Base-by-base conservation (phyloP, 768 basidiomycete species). In the Psilocybe cubensis region DNA sequence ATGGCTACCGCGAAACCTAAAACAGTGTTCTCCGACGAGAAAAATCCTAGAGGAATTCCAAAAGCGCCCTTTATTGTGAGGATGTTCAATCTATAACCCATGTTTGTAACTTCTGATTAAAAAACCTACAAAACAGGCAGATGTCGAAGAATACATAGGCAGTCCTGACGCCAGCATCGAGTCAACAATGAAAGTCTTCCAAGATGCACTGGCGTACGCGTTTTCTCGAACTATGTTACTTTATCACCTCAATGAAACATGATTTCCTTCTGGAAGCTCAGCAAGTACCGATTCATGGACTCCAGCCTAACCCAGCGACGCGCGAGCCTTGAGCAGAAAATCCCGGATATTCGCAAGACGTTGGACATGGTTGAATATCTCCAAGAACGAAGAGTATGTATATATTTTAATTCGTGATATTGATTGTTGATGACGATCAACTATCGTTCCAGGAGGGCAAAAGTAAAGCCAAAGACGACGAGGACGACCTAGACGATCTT, bases 251-350 rank as follows among this genome's bases (percentile, higher is more conserved):
- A 61, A 58, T 68, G 40, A 65, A 69, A 52, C 61, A 63, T 60
- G 59, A 52, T 61, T 57, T 45, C 64, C 55, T 59, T 64, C 64
- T 61, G 73, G 73, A 80, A 79, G 79, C 71, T 68, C 76, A 99
- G 96, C 65, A 98, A 99, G 80, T 98, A 99, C 79, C 90, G 92
- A 48, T 98, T 96, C 75, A 98, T 99, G 96, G 96, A 98, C 64
- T 76, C 85, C 14, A 95, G 86, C 68, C 78, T 96, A 47, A 77
- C 86, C 5, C 89, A 94, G 67, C 83, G 95, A 44, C 81, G 90
- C 52, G 81, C 81, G 50, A 85, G 89, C 17, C 79, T 98, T 4
- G 90, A 95, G 64, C 91, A 93, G 59, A 98, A 99, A 80, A 95
- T 98, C 33, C 96, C 96, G 0, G 97, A 99, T 71, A 94, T 98